phyloP scores from a whole-genome alignment of 129 eudicot species.

The Heracleum sosnowskyi region DNA sequence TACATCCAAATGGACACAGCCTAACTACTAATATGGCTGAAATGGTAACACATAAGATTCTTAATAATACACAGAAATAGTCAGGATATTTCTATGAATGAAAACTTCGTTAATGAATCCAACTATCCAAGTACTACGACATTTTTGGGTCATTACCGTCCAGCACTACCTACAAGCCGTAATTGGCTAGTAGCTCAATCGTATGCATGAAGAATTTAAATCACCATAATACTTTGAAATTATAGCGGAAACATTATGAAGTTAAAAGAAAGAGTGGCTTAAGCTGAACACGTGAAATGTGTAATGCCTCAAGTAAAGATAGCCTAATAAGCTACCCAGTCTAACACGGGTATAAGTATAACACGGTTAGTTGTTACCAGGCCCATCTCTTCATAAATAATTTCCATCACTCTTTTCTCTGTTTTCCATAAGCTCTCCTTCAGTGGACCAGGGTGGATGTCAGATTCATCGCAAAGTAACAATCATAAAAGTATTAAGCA shows the following conservation, averaged over 20 bases:
- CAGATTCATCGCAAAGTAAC: background rate
- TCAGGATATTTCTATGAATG: too few relatives aligned
- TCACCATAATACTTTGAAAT: background rate
- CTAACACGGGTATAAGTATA: background rate
- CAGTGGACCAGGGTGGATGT: conserved; percentile 1
- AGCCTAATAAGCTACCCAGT: background rate
- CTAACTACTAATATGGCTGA: background rate
- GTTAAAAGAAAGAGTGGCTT: background rate
- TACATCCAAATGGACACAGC: background rate
- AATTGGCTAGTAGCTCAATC: background rate
- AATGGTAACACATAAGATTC: background rate
- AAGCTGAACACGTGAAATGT: background rate
- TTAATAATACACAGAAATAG: too few relatives aligned
- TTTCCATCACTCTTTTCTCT: background rate
- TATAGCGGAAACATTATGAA: background rate
- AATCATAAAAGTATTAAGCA: background rate
- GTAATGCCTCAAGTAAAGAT: background rate
- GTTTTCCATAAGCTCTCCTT: background rate
- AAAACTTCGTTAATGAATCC: too few relatives aligned
- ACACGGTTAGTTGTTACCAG: background rate
- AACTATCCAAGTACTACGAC: too few relatives aligned
- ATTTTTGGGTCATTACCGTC: background rate
- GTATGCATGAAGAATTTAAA: background rate
- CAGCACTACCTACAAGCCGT: background rate
- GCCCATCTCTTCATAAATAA: background rate